Evolutionary conservation across 371 early-diverging fungal genomes (phyloP).

Genomic region (Syncephalastrum racemosum): DNA sequence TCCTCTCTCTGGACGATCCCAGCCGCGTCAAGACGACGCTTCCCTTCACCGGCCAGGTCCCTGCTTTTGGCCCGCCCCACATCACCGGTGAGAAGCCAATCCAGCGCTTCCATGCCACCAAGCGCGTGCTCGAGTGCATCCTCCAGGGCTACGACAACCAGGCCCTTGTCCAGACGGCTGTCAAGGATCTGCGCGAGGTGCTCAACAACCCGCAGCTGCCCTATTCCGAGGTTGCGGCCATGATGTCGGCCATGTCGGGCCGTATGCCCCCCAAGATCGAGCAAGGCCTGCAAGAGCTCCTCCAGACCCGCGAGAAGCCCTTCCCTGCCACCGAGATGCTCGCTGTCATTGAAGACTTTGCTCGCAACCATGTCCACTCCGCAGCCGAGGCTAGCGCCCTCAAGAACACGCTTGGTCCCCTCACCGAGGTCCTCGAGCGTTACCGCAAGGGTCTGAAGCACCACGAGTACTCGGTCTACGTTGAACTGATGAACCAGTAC

Average conservation of each 20-base stretch:
- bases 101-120: constrained; percentile 74
- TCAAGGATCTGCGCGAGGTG: constrained; percentile 75
- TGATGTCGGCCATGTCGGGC: constrained; percentile 82
- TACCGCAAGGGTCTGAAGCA: constrained; percentile 77
- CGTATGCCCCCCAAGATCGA: constrained; percentile 86
- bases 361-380: constrained; percentile 48
- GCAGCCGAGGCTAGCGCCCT: constrained; percentile 69
- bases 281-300: constrained; percentile 45
- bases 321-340: constrained; percentile 82
- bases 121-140: constrained; percentile 67
- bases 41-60: constrained; percentile 87
- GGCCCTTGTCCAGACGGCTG: constrained; percentile 61
- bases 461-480: constrained; percentile 74
- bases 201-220: constrained; percentile 84
- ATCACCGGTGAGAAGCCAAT: constrained; percentile 79
- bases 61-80: constrained; percentile 74
- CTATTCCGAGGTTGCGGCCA: constrained; percentile 77
- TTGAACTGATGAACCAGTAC: constrained; percentile 80
- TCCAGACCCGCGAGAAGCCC: constrained; percentile 39
- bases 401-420: constrained; percentile 61
- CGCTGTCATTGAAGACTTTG: constrained; percentile 60
- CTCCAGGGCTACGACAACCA: constrained; percentile 90
- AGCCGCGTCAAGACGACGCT: constrained; percentile 87
- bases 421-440: constrained; percentile 65
- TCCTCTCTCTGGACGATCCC: constrained; percentile 91